Conservation (phyloP, 2,329 filamentous ascomycete genomes). For the Verruconis gallopava region DNA sequence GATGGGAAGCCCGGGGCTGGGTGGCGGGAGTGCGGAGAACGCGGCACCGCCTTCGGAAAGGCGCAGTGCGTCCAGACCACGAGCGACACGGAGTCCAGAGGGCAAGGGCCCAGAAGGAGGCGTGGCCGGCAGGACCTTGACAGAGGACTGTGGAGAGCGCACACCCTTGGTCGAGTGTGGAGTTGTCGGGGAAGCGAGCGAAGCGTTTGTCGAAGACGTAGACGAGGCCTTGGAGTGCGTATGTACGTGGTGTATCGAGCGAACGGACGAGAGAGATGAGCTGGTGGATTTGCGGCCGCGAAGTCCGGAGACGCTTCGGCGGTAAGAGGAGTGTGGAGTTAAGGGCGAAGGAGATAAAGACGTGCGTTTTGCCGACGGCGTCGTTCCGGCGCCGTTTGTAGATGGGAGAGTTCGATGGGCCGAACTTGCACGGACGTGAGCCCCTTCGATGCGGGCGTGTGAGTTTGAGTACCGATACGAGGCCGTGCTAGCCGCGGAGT, state of each 20-base stretch:
- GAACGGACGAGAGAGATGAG: conserved; percentile 83
- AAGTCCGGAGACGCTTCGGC: conserved; percentile 69
- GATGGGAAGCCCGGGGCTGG: conserved; percentile 47
- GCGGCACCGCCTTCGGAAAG: conserved; percentile 28
- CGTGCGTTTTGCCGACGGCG: conserved; percentile 42
- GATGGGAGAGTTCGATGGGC: conserved; percentile 30
- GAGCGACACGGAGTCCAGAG: conserved; percentile 71
- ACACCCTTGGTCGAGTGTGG: conserved; percentile 43
- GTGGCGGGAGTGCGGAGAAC: conserved; percentile 43
- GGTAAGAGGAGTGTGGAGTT: conserved; percentile 76
- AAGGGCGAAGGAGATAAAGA: conserved; percentile 78
- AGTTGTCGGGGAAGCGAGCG: conserved; percentile 38
- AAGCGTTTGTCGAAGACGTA: conserved; percentile 63
- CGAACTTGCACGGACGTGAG: conserved; percentile 25
- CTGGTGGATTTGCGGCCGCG: conserved; percentile 91
- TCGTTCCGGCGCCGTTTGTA: conserved; percentile 26
- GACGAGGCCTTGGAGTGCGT: conserved; percentile 91
- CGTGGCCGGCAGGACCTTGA: conserved; percentile 90
- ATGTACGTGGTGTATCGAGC: conserved; percentile 78
- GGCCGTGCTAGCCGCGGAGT: conserved; percentile 20
- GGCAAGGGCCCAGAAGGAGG: conserved; percentile 66
- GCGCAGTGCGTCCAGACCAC: conserved; percentile 29
- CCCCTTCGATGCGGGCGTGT: conserved; percentile 25
- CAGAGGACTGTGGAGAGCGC: conserved; percentile 61
- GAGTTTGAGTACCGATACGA: conserved; percentile 21